Conservation (phyloP, 2,329 filamentous ascomycete species). For the Thielaviopsis musarum region DNA sequence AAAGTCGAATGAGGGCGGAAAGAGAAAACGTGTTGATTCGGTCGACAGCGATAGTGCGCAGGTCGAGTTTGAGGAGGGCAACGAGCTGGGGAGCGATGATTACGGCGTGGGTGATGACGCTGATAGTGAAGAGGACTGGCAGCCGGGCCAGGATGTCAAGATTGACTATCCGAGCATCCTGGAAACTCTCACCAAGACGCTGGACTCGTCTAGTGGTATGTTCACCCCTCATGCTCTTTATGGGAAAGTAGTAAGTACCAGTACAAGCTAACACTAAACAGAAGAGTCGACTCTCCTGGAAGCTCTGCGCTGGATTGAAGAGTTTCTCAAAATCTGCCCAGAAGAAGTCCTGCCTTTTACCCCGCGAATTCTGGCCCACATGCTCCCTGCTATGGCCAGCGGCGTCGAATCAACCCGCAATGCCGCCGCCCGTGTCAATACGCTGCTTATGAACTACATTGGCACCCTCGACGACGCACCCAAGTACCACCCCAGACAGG, state of each 20-base stretch:
- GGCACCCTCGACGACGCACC: conserved; percentile 68
- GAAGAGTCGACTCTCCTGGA: conserved; percentile 88
- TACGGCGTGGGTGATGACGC: conserved; percentile 39
- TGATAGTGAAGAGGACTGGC: conserved; percentile 78
- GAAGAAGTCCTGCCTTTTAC: conserved; percentile 94
- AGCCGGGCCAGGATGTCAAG: conserved; percentile 90
- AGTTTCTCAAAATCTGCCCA: conserved; percentile 91
- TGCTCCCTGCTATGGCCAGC: conserved; percentile 86
- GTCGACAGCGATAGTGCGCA: conserved; percentile 47
- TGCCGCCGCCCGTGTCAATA: conserved; percentile 79
- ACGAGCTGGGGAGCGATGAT: conserved; percentile 41
- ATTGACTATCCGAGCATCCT: conserved; percentile 86
- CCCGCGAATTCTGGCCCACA: conserved; percentile 76
- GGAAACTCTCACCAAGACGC: conserved; percentile 76
- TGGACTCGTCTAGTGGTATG: conserved; percentile 65
- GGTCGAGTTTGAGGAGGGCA: conserved; percentile 41
- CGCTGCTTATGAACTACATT: conserved; percentile 82
- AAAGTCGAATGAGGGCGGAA: conserved; percentile 49
- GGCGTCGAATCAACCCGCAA: conserved; percentile 77
- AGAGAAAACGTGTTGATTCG: conserved; percentile 52
- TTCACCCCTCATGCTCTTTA: neutral
- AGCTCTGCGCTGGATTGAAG: conserved; percentile 85
- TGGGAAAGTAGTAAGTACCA: too few relatives aligned
- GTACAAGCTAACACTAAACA: conserved; percentile 18
- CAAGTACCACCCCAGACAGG: neutral